A percentile compares a stretch with the other conserved stretches of the same genome.
Evolutionary conservation across 2,329 filamentous ascomycete genomes (phyloP).

Genomic region (Xylaria sp.): DNA sequence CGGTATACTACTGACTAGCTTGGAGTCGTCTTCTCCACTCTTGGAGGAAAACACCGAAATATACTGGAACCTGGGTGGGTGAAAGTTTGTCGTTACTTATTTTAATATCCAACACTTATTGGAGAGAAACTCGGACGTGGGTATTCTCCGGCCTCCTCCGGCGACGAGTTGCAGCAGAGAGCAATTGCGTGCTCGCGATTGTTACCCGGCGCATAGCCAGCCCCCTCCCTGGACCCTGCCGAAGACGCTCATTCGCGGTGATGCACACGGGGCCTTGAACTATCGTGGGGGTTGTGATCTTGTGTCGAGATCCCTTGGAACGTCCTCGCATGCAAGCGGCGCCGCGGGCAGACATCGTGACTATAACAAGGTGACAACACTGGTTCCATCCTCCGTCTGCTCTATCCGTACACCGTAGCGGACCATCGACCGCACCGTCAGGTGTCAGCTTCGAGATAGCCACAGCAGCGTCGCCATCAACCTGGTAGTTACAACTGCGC

Average conservation of each 20-base stretch:
- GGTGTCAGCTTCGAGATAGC: not conserved
- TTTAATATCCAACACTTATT: constrained; percentile 12
- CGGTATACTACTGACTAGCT: too few species aligned
- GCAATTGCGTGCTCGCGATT: constrained; percentile 36
- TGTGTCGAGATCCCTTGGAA: constrained; percentile 3
- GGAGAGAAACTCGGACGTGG: constrained; percentile 1
- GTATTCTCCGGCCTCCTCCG: not conserved
- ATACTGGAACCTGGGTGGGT: not conserved
- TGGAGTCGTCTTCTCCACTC: constrained; percentile 3
- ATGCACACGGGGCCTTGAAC: constrained; percentile 25
- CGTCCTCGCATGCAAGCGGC: not conserved
- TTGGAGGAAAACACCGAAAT: constrained; percentile 8
- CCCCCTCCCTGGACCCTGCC: constrained; percentile 9
- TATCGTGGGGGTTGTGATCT: constrained; percentile 21
- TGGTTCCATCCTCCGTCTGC: constrained; percentile 1
- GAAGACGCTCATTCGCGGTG: constrained; percentile 18
- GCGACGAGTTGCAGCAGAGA: constrained; percentile 24
- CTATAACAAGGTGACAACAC: constrained; percentile 11
- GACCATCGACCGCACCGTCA: not conserved
- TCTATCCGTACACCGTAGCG: constrained; percentile 8
- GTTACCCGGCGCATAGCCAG: constrained; percentile 13
- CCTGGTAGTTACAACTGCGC: constrained; percentile 1
- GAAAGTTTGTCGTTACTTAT: constrained; percentile 9
- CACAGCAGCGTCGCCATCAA: not conserved
- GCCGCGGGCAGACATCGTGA: not conserved